Percentiles rank a stretch among this genome's conserved stretches.
These are phyloP conservation scores for Deinandra increscens DNA, from an alignment of 129 eudicot species.

Conservation along the genomic window DNA sequence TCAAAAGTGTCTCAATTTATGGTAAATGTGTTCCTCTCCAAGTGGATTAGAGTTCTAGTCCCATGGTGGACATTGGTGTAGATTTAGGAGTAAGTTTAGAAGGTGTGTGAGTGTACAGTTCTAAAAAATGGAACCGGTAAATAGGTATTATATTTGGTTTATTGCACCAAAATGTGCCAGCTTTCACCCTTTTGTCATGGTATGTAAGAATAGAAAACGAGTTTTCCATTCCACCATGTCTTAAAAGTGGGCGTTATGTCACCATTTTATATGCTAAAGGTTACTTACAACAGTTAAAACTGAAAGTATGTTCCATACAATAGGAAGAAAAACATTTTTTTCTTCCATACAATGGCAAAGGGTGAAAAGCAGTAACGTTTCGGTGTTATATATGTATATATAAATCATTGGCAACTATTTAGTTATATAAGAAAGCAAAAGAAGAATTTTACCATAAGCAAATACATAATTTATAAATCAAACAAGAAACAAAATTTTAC, in stretches of 20 bases:
- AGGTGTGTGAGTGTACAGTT: too few species aligned
- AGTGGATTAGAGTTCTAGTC: too few species aligned
- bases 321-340: background rate
- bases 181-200: background rate
- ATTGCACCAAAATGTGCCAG: background rate
- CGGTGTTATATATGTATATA: background rate
- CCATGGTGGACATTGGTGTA: too few species aligned
- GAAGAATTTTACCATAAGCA: background rate
- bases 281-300: background rate
- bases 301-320: background rate
- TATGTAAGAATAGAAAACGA: background rate
- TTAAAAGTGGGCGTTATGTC: background rate
- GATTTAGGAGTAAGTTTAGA: too few species aligned
- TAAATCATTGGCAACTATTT: background rate
- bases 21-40: too few species aligned
- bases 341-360: background rate
- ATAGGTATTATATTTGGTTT: background rate
- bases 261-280: background rate
- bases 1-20: background rate
- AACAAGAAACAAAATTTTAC: conserved; percentile 34
- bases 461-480: background rate
- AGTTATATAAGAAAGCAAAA: background rate
- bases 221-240: background rate
- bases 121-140: too few species aligned
- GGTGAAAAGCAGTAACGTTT: background rate